A percentile compares a stretch with the other conserved stretches of the same genome.
Conservation (phyloP, 2,329 filamentous ascomycete genomes). For the Cladosporium austrohemisphaericum region DNA sequence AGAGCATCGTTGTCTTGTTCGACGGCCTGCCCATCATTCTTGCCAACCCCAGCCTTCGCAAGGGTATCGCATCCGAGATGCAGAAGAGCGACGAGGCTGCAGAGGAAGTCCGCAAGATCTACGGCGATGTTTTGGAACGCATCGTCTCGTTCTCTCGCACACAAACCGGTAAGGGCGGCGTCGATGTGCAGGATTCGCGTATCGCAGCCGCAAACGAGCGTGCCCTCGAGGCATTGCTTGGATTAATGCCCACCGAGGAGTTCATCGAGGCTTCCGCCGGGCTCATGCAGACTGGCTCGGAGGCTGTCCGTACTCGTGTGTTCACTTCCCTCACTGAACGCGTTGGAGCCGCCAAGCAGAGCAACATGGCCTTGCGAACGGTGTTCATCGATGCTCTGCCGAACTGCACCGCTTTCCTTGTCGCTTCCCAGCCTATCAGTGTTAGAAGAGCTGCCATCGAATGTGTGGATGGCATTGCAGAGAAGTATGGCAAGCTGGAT, state of each 20-base stretch:
- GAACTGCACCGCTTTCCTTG: conserved; percentile 63
- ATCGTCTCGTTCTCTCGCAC: conserved; percentile 31
- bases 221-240: conserved; percentile 73
- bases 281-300: conserved; percentile 70
- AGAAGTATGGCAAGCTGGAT: conserved; percentile 94
- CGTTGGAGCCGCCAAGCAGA: conserved; percentile 68
- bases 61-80: conserved; percentile 27
- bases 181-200: conserved; percentile 23
- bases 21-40: conserved; percentile 38
- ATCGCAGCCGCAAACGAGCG: conserved; percentile 53
- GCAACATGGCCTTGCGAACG: conserved; percentile 67
- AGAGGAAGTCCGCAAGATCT: conserved; percentile 28
- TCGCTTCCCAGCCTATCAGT: conserved; percentile 65
- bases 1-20: conserved; percentile 38
- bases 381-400: conserved; percentile 51
- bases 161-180: conserved; percentile 21
- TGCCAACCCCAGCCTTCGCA: conserved; percentile 22
- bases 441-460: conserved; percentile 82
- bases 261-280: conserved; percentile 85
- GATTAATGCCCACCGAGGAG: conserved; percentile 78
- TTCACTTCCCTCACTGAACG: conserved; percentile 76
- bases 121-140: conserved; percentile 28
- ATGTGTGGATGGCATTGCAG: conserved; percentile 87
- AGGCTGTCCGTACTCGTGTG: conserved; percentile 71
- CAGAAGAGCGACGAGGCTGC: conserved; percentile 21